phyloP scores from a whole-genome alignment of 345 rosid species.

The Firmiana major region DNA sequence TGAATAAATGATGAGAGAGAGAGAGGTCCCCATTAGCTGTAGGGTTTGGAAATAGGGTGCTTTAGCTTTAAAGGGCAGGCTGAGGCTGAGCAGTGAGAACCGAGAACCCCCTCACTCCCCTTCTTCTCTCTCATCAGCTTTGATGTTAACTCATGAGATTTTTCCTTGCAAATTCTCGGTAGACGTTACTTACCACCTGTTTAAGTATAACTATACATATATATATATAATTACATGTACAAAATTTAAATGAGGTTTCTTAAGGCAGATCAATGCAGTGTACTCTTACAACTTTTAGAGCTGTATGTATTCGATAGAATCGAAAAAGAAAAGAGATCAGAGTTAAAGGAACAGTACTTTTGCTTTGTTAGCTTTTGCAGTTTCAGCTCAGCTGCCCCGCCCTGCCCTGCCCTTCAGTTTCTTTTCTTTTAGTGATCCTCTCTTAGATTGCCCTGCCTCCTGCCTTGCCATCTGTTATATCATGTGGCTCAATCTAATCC shows the following conservation, averaged over 20 bases:
- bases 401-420: not conserved
- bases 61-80: constrained; percentile 16
- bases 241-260: not conserved
- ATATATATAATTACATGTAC: not conserved
- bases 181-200: constrained; percentile 25
- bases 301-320: not conserved
- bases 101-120: not conserved
- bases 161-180: constrained; percentile 45
- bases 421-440: too few species aligned
- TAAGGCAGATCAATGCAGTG: not conserved
- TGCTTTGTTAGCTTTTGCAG: constrained; percentile 19
- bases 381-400: too few species aligned
- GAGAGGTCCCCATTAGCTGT: constrained; percentile 32
- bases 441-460: not conserved
- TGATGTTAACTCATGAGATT: constrained; percentile 37
- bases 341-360: constrained; percentile 15
- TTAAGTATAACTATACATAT: not conserved
- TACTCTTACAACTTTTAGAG: not conserved
- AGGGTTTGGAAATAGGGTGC: constrained; percentile 30
- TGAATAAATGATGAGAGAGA: constrained; percentile 36
- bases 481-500: not conserved
- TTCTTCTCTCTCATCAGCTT: constrained; percentile 9
- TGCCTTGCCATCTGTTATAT: not conserved
- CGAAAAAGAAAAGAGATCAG: not conserved
- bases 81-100: not conserved